Conservation (phyloP, 805 yeast genomes). For the Candida tallmaniae region DNA sequence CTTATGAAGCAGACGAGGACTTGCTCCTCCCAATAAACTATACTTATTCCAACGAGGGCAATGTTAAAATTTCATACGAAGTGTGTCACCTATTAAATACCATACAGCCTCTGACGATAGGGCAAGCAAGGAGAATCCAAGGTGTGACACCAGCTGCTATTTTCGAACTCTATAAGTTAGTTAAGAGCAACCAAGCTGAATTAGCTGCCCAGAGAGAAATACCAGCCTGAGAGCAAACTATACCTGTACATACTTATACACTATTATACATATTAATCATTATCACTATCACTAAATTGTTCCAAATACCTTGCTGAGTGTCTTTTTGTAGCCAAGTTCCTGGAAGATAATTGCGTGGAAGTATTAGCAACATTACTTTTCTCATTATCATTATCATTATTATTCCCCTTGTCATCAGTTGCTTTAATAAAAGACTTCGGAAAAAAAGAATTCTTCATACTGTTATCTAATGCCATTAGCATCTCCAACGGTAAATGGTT, state of each 20-base stretch:
- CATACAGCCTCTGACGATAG: conserved; percentile 83
- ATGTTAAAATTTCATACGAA: conserved; percentile 61
- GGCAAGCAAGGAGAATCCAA: conserved; percentile 92
- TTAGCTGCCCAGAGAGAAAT: conserved; percentile 15
- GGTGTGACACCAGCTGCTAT: conserved; percentile 94
- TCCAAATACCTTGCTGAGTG: background rate
- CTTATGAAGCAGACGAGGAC: conserved; percentile 80
- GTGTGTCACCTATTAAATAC: conserved; percentile 63
- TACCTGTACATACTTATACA: conserved; percentile 1
- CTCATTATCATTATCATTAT: background rate
- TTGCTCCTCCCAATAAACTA: conserved; percentile 64
- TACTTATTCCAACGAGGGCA: conserved; percentile 55
- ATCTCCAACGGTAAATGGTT: conserved; percentile 32
- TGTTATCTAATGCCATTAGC: conserved; percentile 28
- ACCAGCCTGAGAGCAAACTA: conserved; percentile 1
- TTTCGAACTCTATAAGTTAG: conserved; percentile 66
- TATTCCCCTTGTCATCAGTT: background rate
- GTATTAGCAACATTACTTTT: too few relatives aligned
- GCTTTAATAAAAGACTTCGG: background rate
- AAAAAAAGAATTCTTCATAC: conserved; percentile 12
- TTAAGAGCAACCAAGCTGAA: conserved; percentile 26
- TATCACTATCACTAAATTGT: conserved; percentile 7
- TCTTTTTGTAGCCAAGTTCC: too few relatives aligned
- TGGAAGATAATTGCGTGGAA: too few relatives aligned
- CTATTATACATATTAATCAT: conserved; percentile 10